phyloP scores from a whole-genome alignment of 2,329 filamentous ascomycete species.

The Dryadomyces sulphureus region DNA sequence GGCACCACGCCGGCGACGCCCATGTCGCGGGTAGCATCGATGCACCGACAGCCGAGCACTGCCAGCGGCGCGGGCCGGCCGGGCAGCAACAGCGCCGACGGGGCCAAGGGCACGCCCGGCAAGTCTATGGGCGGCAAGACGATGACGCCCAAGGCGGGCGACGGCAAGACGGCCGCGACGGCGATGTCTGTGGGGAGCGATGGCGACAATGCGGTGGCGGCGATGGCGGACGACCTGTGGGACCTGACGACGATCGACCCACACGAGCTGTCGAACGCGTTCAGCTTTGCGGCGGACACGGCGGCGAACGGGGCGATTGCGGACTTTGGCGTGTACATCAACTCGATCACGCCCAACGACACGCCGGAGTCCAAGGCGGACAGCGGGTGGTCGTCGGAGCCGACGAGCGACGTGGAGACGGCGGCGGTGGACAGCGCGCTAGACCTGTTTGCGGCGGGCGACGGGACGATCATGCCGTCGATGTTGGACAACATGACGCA shows the following conservation, averaged over 20 bases:
- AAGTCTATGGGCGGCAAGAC: constrained; percentile 17
- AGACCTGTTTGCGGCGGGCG: constrained; percentile 31
- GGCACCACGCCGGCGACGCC: constrained; percentile 29
- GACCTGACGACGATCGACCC: constrained; percentile 35
- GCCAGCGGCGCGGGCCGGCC: constrained; percentile 22
- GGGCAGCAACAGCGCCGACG: constrained; percentile 14
- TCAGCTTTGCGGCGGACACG: constrained; percentile 24
- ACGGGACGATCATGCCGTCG: constrained; percentile 24
- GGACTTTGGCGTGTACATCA: constrained; percentile 37
- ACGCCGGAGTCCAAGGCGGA: constrained; percentile 52
- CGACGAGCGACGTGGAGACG: constrained; percentile 46
- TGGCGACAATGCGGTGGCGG: constrained; percentile 11
- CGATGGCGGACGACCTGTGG: constrained; percentile 13
- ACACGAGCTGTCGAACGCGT: constrained; percentile 28
- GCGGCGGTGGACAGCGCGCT: constrained; percentile 37
- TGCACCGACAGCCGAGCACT: constrained; percentile 34
- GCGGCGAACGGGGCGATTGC: constrained; percentile 31
- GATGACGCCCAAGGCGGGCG: constrained; percentile 16
- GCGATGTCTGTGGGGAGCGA: constrained; percentile 9
- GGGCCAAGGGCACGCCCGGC: constrained; percentile 8
- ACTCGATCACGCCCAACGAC: constrained; percentile 42
- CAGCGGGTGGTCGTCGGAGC: constrained; percentile 37
- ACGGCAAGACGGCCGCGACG: constrained; percentile 12
- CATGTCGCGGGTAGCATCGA: constrained; percentile 34
- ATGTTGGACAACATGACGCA: constrained; percentile 27